Evolutionary conservation across 192 early-diverging fungal species (phyloP), one percentile per base, ranked within the genome.

Genomic region (Umbelopsis isabellina): DNA sequence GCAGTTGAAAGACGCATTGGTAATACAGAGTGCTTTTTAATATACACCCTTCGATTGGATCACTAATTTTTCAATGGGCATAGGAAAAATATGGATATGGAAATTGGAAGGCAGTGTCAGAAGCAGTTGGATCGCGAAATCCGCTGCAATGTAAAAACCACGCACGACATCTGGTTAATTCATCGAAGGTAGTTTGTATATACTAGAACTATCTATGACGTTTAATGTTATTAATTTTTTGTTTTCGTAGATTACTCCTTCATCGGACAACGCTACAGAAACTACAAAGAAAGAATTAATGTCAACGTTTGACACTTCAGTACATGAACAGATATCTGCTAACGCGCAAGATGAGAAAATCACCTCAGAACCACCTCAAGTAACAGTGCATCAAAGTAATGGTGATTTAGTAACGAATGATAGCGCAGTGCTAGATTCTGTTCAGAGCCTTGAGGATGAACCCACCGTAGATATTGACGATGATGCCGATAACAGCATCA

Each of bases 71-170:
- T 41, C 27, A 21, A 20, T 66, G 27, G 41, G 11, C 5, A 46
- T 53, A 88, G 86, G 30, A 44, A 65, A 50, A 72, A 37, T 78
- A 81, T 71, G 85, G 87, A 6, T 82, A 83, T 49, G 87, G 85
- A 46, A 82, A 86, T 45, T 90, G 87, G 89, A 85, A 81, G 48
- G 65, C 72, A 8, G 82, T 88, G 37, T 77, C 86, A 15, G 75
- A 78, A 16, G 75, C 74, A 15, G 80, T 90, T 46, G 71, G 75
- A 9, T 86, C 84, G 8, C 71, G 87, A 15, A 89, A 82, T 48
- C 74, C 85, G 7, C 71, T 88, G 13, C 89, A 90, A 70, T 82
- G 86, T 58, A 89, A 88, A 51, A 89, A 88, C 21, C 86, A 87
- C 68, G 86, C 84, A 23, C 80, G 89, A 49, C 86, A 88, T 68